Base-by-base conservation (phyloP, 2,329 filamentous ascomycete species). In the Ascosphaera apis region DNA sequence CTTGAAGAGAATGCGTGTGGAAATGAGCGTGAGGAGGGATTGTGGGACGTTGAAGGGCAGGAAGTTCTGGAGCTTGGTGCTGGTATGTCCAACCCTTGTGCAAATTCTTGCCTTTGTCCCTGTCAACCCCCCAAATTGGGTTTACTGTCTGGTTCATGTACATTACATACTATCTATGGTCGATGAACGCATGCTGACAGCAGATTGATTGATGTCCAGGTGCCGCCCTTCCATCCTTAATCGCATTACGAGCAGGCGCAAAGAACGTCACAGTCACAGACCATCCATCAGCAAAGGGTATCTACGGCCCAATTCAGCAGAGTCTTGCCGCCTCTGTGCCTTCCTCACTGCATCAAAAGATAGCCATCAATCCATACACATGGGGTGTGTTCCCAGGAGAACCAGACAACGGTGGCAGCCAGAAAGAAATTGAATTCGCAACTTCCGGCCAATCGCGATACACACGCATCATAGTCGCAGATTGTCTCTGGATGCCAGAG, bases 401-500 rank as follows among this genome's bases (percentile, higher is more conserved):
- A 8, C 15, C 15, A 33, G 4, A 11, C n/a, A 17, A 33, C n/a
- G 11, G 28, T 37, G 33, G 3, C 12, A n/a, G n/a, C n/a, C n/a
- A n/a, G 18, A 30, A 30, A 18, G 18, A 27, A 16, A 16, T 21
- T 12, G 31, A 49, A 3, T 67, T 68, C 40, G 45, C 56, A 1
- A 34, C 40, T 2, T 35, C 42, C 3, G 42, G 54, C 38, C 53
- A 53, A 9, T 53, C 54, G 6, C 39, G 43, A 3, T 73, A 63
- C 45, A 62, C 60, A 1, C 61, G 65, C 15, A 63, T 73, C 35
- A 55, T 73, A 8, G 65, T 67, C 1, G 67, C 69, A 36, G 69
- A 73, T 44, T 72, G 67, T 50, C 60, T 66, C 40, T 74, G 68
- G 68, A 68, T 72, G 61, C 54, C 53, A 1, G 51, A 52, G 15